These are phyloP conservation scores for Chlorella sorokiniana DNA, from an alignment of 139 green algal genomes.

Conservation along the genomic window DNA sequence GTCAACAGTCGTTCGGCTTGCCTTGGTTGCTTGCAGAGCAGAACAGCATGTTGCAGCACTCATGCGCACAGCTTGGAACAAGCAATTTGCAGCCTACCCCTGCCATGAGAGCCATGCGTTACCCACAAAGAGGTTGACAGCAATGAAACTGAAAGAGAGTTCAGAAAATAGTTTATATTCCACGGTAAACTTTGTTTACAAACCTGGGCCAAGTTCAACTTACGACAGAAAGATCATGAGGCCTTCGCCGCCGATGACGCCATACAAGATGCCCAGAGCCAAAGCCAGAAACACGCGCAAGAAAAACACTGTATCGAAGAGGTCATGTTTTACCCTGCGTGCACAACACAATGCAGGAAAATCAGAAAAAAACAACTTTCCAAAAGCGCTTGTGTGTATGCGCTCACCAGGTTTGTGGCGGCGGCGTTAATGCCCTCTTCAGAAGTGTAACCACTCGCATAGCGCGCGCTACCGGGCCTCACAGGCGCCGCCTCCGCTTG, in stretches of 20 bases:
- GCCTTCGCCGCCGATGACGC: conserved; percentile 27
- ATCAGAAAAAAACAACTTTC: not conserved
- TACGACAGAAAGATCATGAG: conserved; percentile 36
- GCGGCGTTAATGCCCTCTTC: conserved; percentile 12
- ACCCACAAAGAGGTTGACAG: conserved; percentile 15
- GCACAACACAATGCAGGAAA: not conserved
- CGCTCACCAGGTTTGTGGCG: not conserved
- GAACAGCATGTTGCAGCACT: not conserved
- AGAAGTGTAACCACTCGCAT: conserved; percentile 3
- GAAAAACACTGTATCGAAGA: conserved; percentile 38
- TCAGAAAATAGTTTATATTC: too few species aligned
- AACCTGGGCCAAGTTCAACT: too few species aligned
- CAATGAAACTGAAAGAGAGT: conserved; percentile 15
- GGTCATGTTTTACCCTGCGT: conserved; percentile 6
- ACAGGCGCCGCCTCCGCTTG: not conserved
- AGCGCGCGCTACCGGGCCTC: not conserved
- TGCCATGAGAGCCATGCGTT: conserved; percentile 40
- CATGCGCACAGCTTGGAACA: too few species aligned
- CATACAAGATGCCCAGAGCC: conserved; percentile 22
- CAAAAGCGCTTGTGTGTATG: too few species aligned
- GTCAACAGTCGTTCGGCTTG: too few species aligned
- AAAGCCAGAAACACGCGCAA: conserved; percentile 34
- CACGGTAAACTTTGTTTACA: too few species aligned
- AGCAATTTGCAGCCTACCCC: not conserved
- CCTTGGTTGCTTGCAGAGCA: too few species aligned